Base-by-base conservation (phyloP, 305 asterid genomes). In the Euphrasia arctica region DNA sequence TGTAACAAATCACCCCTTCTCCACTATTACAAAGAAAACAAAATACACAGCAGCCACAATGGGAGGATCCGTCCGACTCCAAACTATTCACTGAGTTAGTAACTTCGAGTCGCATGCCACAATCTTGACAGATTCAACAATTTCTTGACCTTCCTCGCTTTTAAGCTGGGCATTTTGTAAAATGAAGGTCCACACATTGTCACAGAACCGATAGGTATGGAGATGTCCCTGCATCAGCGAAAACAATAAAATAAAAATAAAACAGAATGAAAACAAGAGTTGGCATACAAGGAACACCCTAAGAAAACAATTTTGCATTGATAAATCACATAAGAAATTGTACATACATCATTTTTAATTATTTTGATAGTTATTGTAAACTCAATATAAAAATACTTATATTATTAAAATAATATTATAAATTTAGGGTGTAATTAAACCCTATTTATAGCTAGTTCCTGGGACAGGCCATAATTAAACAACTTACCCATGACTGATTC, bases 101-200 rank as follows among this genome's bases (percentile, higher is more conserved):
- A 93, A 79, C 84, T 88, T 88, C 0, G 97, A 86, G 83, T 93
- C 95, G 29, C 98, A 90, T 0, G 98, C 98, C 25, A 93, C 98
- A 34, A 93, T 93, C 88, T 93, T 90, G 58, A 93, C 89, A 27
- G 78, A 81, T 9, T 86, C 82, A 34, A 93, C 96, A 12, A 59
- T 75, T 79, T 90, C 97, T 70, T 80, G 95, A 76, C 82, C 80
- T 68, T 88, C 97, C 48, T 93, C 97, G 14, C 82, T 80, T 83
- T 93, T 93, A 72, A 93, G 87, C 55, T 55, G 58, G 58, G 90
- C 97, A 78, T 88, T 75, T 87, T 93, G 97, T 62, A 93, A 71
- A 77, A 90, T 83, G 91, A 93, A 90, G 49, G 99, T 93, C 99
- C 99, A 93, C 14, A 93, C 97, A 48, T 93, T 88, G 85, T 90